Evolutionary conservation across 2,329 filamentous ascomycete genomes (phyloP).

Genomic region (Gyromitra esculenta): DNA sequence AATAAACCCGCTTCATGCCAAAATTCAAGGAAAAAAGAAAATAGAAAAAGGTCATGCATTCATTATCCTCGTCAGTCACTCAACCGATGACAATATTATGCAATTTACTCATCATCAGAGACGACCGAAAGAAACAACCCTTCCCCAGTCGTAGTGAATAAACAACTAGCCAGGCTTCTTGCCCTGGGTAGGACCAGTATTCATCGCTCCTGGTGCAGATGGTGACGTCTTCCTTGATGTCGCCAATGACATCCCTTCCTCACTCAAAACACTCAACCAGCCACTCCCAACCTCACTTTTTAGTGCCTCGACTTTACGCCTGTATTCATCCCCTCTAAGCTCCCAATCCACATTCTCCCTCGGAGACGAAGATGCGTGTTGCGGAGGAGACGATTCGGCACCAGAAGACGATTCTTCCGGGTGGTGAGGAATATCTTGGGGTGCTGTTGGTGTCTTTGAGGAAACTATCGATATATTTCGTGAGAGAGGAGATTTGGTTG

Average conservation of each 20-base stretch:
- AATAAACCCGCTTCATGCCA: constrained; percentile 46
- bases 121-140: constrained; percentile 25
- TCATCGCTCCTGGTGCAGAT: constrained; percentile 27
- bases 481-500: constrained; percentile 28
- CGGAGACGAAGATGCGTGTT: constrained; percentile 48
- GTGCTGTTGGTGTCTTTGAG: constrained; percentile 50
- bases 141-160: constrained; percentile 10
- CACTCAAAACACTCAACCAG: constrained; percentile 86
- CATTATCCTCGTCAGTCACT: constrained; percentile 40
- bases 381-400: constrained; percentile 55
- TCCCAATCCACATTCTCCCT: constrained; percentile 67
- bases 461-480: constrained; percentile 48
- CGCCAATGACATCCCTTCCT: constrained; percentile 65
- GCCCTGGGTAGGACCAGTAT: constrained; percentile 25
- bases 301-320: constrained; percentile 85
- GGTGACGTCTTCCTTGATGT: constrained; percentile 48
- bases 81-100: constrained; percentile 48
- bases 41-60: constrained; percentile 49
- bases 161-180: constrained; percentile 43
- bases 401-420: constrained; percentile 54
- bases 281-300: constrained; percentile 85
- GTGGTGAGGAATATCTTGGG: constrained; percentile 56
- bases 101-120: constrained; percentile 38
- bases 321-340: constrained; percentile 78
- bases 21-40: constrained; percentile 46